Evolutionary conservation across 148 eudicot species (phyloP), one percentile per base, ranked within the genome.

Genomic region (Rheum nobile): DNA sequence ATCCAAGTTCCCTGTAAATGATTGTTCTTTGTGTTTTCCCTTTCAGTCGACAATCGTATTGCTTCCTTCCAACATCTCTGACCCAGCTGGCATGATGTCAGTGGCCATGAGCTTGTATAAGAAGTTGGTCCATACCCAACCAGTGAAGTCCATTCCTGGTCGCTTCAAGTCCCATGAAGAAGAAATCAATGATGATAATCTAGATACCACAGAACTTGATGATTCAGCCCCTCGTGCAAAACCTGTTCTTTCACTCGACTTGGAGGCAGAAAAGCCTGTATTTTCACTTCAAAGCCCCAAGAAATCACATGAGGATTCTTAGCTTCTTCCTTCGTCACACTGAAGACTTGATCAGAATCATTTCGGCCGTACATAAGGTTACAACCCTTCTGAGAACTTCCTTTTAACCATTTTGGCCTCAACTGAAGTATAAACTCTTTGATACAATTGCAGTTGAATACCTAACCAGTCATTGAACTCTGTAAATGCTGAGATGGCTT

Each of bases 31-130:
- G 11, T 72, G 70, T 77, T 67, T 34, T n/a, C 6, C 67, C 4
- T 71, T 32, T 72, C 39, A 95, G 98, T 84, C 89, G 6, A 91
- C 89, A 24, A 91, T 92, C 2, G 37, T 95, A 78, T 61, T 91
- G 77, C 90, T 95, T 70, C 97, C 98, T 1, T 47, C 91, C 6
- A 31, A 78, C 52, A 77, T 85, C 32, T 74, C 84, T 6, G 80
- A 90, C 63, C 88, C 91, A 55, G 81, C 92, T 22, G 83, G 77
- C 82, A 85, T 87, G 90, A 82, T 88, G 74, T 84, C 86, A 72
- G 80, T 80, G 72, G 92, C 90, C 67, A 79, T 91, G 17, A 52
- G 54, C 43, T 44, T 95, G 42, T 91, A 90, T 82, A 90, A 91
- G 79, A 86, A 77, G 52, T 59, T 89, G 72, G 73, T 80, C 16